Percentiles rank a stretch among this genome's conserved stretches.
Evolutionary conservation across 371 early-diverging fungal genomes (phyloP).

Genomic region (Mortierella sp.): DNA sequence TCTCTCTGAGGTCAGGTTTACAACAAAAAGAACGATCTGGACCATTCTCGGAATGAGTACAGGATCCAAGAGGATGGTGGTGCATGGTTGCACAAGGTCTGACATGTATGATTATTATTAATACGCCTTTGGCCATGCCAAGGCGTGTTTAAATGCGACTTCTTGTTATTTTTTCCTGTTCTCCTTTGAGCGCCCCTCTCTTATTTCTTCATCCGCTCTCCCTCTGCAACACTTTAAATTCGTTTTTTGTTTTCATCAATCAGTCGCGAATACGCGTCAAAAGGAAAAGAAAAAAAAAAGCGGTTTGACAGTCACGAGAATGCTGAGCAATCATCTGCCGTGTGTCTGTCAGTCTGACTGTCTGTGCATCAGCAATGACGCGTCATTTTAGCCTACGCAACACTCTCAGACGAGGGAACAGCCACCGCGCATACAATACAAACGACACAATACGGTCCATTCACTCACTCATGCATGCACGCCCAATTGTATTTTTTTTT

Average conservation of each 20-base stretch:
- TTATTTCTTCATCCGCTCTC: too few species aligned
- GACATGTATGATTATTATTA: neutral
- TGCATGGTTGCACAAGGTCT: conserved; percentile 4
- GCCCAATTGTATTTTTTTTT: neutral
- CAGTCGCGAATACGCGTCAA: neutral
- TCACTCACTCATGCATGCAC: neutral
- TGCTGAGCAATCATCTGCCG: conserved; percentile 8
- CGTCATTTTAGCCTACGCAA: neutral
- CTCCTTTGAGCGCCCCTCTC: neutral
- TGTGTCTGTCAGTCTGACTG: neutral
- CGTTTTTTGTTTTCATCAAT: neutral
- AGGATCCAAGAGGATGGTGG: neutral
- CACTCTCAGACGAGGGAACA: neutral
- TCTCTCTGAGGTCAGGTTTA: neutral
- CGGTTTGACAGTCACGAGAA: neutral
- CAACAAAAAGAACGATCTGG: neutral
- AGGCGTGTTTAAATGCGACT: neutral
- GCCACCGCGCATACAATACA: neutral
- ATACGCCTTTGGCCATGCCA: neutral
- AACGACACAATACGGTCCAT: neutral
- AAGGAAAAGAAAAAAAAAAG: too few species aligned
- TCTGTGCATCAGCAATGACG: neutral
- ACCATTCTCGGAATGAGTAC: neutral
- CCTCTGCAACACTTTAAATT: neutral
- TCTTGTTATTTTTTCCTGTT: neutral